Conservation (phyloP, 768 basidiomycete species). For the Boletus rufocinnamomeus region DNA sequence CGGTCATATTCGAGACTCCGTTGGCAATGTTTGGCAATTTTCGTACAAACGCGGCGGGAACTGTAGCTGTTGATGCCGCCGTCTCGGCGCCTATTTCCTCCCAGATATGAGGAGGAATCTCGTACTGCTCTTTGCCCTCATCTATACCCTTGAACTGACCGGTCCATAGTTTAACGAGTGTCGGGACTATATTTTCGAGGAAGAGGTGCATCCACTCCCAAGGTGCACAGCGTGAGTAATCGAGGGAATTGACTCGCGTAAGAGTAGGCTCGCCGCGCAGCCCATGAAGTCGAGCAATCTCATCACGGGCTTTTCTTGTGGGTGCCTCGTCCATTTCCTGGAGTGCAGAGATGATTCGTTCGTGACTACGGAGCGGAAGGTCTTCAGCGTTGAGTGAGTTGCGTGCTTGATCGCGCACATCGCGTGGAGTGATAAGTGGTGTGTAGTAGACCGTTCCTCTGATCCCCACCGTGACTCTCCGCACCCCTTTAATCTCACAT, state of each 20-base stretch:
- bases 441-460: neutral
- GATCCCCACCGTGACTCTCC: no score
- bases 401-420: neutral
- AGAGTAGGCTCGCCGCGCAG: neutral
- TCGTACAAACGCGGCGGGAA: neutral
- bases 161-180: neutral
- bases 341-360: neutral
- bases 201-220: neutral
- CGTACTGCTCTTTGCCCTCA: no score
- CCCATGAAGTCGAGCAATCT: neutral
- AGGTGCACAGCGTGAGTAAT: neutral
- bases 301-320: neutral
- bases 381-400: neutral
- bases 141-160: neutral
- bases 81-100: no score
- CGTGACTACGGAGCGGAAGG: neutral
- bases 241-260: neutral
- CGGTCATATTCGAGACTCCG: neutral
- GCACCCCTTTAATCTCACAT: no score
- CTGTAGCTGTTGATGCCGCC: neutral
- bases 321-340: neutral
- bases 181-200: no score
- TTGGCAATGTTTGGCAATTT: neutral
- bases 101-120: no score
- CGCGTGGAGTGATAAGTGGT: neutral